Evolutionary conservation across 441 rosid species (phyloP), one percentile per base, ranked within the genome.

Genomic region (Omphalea diandra): DNA sequence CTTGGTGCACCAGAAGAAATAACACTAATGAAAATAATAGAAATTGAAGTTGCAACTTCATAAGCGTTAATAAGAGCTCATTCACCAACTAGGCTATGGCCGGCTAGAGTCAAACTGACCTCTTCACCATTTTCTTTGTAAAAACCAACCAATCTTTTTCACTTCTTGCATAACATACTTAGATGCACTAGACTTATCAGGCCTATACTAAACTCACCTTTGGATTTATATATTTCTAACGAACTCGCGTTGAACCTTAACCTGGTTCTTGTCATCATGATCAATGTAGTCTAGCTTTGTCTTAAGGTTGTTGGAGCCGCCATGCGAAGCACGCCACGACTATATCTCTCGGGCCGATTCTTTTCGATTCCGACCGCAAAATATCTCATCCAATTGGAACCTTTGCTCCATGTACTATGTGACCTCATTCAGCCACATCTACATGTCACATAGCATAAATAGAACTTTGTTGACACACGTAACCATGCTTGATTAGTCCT

Each of bases 351-450:
- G 91, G 73, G 26, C 97, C 97, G 0, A 90, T 87, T 80, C 95
- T 76, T 8, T n/a, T 3, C 0, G 90, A 65, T 77, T 88, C 95
- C 85, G 33, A 79, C 83, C 0, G 92, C 92, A 0, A 88, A 79
- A 38, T 82, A 87, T 0, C 97, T 90, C 82, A 88, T 84, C 97
- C 94, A 88, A 50, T 90, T 90, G n/a, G 92, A 88, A 50, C 88
- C 91, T 75, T 82, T 88, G 80, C 92, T 88, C 92, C 92, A 88
- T 12, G 79, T 76, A 31, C 53, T 7, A 12, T 75, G 24, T 0
- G 92, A 79, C 55, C 73, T 79, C 92, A 90, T 12, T 78, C 67
- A 8, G 94, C 94, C 64, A 90, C 81, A 47, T 82, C 86, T 0
- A 87, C 83, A 63, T 67, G 90, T 2, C 92, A 88, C 92, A 87